Base-by-base conservation (phyloP, 225 moss, liverwort and hornwort species). In the Anthoceros angustus region DNA sequence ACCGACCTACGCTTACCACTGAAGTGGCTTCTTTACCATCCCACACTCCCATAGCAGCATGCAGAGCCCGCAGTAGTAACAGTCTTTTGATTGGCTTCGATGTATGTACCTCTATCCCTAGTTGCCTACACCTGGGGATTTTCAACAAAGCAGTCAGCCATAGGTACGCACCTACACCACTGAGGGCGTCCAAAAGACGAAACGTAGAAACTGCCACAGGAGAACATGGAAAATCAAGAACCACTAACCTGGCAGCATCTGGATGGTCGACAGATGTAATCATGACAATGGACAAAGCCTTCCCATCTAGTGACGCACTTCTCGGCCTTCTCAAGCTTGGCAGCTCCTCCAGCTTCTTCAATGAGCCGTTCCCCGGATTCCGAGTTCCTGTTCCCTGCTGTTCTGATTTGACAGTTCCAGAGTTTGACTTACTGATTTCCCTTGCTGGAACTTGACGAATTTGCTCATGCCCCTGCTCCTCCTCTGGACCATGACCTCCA, bases 201-300 rank as follows among this genome's bases (percentile, higher is more conserved):
- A 32, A 32, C 4, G 32, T 32, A 32, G 2, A 32, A 1, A 32
- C 32, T 32, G 32, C 32, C 32, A 32, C 32, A 1, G 32, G 32
- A 32, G 32, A 32, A 32, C 32, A 32, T 32, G 32, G 32, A 32
- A 4, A 32, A 32, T 32, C 32, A 6, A n/a, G 18, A 12, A 39
- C 9, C 20, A 8, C 61, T 62, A 71, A 83, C 83, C 72, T 83
- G 20, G 72, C 70, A 66, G 83, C 76, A 72, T 83, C 83, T 49
- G 83, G 74, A 74, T 84, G 83, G 70, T 84, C 83, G 61, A 84
- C 83, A 42, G 83, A 84, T 63, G 83, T 80, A 9, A 84, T 78
- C 80, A 84, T 84, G 61, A 84, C 45, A 40, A 84, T 74, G 38
- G 80, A 78, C 18, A 80, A 80, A 74, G 80, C 74, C 16, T 74